Percentiles rank a stretch among this genome's conserved stretches.
These are phyloP conservation scores for Vitis hybrid DNA, from an alignment of 177 flowering plant species.

Conservation along the genomic window DNA sequence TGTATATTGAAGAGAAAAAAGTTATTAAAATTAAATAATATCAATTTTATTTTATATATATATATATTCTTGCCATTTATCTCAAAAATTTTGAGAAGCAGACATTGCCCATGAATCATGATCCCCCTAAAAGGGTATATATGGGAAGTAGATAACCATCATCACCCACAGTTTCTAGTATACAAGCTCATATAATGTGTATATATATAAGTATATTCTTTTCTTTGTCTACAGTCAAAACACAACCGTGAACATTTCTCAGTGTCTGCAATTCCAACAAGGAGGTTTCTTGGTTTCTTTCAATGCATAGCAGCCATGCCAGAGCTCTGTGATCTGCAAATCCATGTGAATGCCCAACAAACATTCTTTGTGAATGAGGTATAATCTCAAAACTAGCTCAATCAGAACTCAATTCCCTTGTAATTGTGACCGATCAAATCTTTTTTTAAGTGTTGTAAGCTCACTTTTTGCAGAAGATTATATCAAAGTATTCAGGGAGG, in stretches of 20 bases:
- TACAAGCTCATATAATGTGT: background rate
- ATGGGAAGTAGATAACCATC: too few relatives aligned
- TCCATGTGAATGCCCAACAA: slow-evolving; percentile 65
- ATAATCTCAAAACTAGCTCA: slow-evolving; percentile 17
- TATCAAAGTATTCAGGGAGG: slow-evolving; percentile 52
- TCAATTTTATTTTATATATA: too few relatives aligned
- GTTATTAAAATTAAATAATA: too few relatives aligned
- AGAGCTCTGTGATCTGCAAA: slow-evolving; percentile 45
- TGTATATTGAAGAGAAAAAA: too few relatives aligned
- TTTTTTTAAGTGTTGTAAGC: background rate
- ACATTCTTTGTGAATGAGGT: slow-evolving; percentile 69
- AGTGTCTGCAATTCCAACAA: background rate
- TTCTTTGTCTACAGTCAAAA: background rate
- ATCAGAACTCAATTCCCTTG: background rate
- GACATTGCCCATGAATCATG: too few relatives aligned
- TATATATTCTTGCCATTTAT: too few relatives aligned
- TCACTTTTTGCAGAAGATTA: slow-evolving; percentile 44
- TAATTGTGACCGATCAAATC: background rate
- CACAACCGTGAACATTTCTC: too few relatives aligned
- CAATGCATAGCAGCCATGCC: slow-evolving; percentile 43
- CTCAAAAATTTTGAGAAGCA: too few relatives aligned
- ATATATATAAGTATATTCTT: background rate
- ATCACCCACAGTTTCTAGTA: too few relatives aligned
- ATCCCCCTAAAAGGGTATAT: too few relatives aligned
- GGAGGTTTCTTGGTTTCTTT: slow-evolving; percentile 5